Evolutionary conservation across 441 rosid genomes (phyloP), one percentile per base, ranked within the genome.

Genomic region (Kokia cookei): DNA sequence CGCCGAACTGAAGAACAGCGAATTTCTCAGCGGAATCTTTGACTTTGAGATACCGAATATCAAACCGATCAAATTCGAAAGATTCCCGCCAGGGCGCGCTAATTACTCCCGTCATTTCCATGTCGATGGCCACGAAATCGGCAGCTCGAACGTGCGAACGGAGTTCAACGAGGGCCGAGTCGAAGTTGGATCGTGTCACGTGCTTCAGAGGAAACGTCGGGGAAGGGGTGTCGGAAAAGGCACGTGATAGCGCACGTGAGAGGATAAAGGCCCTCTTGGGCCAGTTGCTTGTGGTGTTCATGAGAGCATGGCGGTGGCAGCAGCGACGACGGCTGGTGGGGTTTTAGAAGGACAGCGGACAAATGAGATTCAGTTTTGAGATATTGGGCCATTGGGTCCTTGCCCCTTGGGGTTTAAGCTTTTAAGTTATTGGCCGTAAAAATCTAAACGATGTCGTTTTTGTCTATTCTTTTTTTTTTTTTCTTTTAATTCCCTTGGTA

Each of bases 1-100:
- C 91, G 7, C 99, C 99, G 82, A 95, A 87, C 79, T 95, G 99
- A 64, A 95, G 83, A 67, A 93, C 92, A 70, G 96, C 98, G 83
- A 95, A 93, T 75, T 89, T 93, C 87, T 93, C 96, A 43, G 91
- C 98, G 73, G 99, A 95, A 74, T 95, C 98, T 82, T 90, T 93
- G 73, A 91, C 90, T 78, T 95, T 95, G 60, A 95, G 91, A 82
- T 91, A 93, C 2, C 86, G 73, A 24, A 95, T 84, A 50, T 91
- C 99, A 78, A 77, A 81, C 32, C 96, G 87, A 82, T 95, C 98
- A 40, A 87, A 88, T 72, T 88, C 92, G 27, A 89, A 84, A 7
- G 93, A 87, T 73, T 93, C 98, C 2, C 99, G 79, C 99, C 98
- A 91, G 3, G 95, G 94, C 26, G 96, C 89, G 76, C 89, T 91